phyloP scores from a whole-genome alignment of 192 early-diverging fungal genomes.

The Coemansia sp. region DNA sequence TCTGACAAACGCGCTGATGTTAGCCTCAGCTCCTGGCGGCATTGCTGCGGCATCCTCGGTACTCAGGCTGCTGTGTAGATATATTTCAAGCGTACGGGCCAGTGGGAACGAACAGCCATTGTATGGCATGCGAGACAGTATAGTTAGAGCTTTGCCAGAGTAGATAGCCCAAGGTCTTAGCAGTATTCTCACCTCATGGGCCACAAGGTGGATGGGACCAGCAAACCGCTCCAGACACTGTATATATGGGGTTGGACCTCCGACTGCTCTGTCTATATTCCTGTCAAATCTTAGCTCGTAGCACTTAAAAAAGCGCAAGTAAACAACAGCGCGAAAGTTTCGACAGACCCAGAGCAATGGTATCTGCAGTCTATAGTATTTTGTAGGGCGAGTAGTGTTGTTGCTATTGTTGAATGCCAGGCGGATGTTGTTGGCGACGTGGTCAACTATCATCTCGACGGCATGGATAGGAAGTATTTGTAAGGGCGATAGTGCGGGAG shows the following conservation, averaged over 20 bases:
- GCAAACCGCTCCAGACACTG: neutral
- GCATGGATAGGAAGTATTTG: neutral
- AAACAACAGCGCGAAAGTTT: neutral
- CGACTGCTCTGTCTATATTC: too few species aligned
- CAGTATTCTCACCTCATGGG: neutral
- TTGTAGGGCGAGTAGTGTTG: neutral
- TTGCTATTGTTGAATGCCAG: neutral
- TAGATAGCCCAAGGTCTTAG: neutral
- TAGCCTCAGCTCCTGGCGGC: neutral
- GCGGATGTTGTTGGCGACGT: neutral
- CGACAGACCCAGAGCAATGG: neutral
- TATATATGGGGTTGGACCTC: neutral
- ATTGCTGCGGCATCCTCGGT: neutral
- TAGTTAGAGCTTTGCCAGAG: neutral
- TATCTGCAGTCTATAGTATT: neutral
- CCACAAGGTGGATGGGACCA: neutral
- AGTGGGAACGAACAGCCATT: neutral
- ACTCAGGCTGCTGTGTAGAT: neutral
- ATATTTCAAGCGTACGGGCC: neutral
- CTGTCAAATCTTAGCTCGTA: neutral
- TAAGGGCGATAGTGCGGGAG: neutral
- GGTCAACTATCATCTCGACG: neutral
- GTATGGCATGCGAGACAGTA: neutral
- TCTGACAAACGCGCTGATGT: neutral
- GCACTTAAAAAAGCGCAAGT: neutral